phyloP scores from a whole-genome alignment of 805 yeast species.

The Debaryomyces tyrocola region DNA sequence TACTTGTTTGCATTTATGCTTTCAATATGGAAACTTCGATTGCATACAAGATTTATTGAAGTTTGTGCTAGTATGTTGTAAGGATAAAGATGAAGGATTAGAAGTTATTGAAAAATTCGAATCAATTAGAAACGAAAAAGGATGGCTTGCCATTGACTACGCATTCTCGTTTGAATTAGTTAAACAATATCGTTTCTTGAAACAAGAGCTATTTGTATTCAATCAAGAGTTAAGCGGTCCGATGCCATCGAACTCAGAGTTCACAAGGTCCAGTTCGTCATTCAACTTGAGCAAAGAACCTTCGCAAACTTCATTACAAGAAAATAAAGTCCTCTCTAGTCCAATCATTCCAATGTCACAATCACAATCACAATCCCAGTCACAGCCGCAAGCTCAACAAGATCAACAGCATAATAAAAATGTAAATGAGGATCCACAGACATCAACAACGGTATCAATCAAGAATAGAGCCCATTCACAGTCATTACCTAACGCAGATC shows the following conservation, averaged over 20 bases:
- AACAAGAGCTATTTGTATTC: conserved; percentile 15
- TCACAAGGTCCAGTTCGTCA: conserved; percentile 8
- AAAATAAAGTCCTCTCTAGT: conserved; percentile 27
- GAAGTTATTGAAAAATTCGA: conserved; percentile 21
- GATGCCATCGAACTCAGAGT: conserved; percentile 4
- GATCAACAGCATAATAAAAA: background rate
- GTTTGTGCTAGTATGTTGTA: conserved; percentile 9
- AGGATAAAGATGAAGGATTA: conserved; percentile 11
- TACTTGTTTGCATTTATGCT: conserved; percentile 39
- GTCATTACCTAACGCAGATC: conserved; percentile 24
- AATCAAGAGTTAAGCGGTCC: conserved; percentile 10
- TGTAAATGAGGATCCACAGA: background rate
- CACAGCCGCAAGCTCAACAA: background rate
- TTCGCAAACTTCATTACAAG: conserved; percentile 12
- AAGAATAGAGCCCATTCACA: conserved; percentile 30
- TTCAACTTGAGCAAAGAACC: conserved; percentile 5
- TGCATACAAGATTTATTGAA: conserved; percentile 29
- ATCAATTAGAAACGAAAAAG: conserved; percentile 22
- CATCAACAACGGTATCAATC: conserved; percentile 2
- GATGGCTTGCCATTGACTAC: conserved; percentile 34
- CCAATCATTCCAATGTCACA: conserved; percentile 33
- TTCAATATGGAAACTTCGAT: conserved; percentile 33
- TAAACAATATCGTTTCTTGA: conserved; percentile 23
- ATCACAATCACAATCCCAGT: conserved; percentile 2
- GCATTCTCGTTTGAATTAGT: conserved; percentile 30